Evolutionary conservation across 768 basidiomycete genomes (phyloP), one percentile per base, ranked within the genome.

Genomic region (Hygrocybe coccinea): DNA sequence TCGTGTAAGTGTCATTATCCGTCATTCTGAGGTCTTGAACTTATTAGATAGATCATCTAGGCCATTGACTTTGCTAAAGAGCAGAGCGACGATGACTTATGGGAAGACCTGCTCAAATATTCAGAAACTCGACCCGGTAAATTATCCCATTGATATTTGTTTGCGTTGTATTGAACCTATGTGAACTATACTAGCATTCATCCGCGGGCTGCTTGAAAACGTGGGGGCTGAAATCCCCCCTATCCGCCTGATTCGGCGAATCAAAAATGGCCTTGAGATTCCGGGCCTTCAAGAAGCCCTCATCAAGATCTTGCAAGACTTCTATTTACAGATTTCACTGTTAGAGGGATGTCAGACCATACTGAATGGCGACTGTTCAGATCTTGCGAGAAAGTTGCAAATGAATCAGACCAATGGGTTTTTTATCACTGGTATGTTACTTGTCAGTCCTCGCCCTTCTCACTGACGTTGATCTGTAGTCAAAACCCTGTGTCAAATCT

Each of bases 61-160:
- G 93, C 95, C 2, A 98, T 99, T 64, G 95, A 97, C 56, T 99
- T 99, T 59, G 95, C 95, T 2, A 95, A 95, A 64, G 94, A 97
- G 67, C 95, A 97, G 68, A 87, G 86, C 51, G 97, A 98, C 59
- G 87, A 94, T 58, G 97, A 98, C 67, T 81, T 99, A 0, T 99
- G 95, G 97, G 95, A 98, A 63, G 95, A 98, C 66, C 78, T 99
- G 8, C 73, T 99, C 24, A 85, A 79, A 57, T 98, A 98, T 64
- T 95, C 95, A 0, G 97, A 98, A 69, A 95, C 90, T 10, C 77
- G 93, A 56, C 97, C 97, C 37, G 72, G 93, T 93, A 53, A 54
- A 81, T 68, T 4, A 11, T 44, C 34, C 9, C 38, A 3, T 19
- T 48, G n/a, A 46, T 43, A 22, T 8, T 39, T 37, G 3, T 21